Evolutionary conservation across 2,329 filamentous ascomycete species (phyloP).

Genomic region (Trichophaea hybrida): DNA sequence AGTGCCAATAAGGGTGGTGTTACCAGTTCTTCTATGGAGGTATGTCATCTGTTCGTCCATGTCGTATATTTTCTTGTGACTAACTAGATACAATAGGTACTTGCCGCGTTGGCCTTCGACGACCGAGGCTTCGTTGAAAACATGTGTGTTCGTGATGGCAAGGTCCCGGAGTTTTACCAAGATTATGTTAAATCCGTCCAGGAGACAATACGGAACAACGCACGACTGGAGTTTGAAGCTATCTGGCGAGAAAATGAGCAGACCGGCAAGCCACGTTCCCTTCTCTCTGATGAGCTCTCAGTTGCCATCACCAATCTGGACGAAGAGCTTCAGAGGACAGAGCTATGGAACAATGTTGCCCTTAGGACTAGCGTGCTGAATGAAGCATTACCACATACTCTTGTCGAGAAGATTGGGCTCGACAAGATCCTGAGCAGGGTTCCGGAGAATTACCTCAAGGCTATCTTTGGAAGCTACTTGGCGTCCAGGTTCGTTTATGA

Average conservation of each 20-base stretch:
- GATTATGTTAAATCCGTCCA: slow-evolving; percentile 87
- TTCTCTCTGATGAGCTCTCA: slow-evolving; percentile 83
- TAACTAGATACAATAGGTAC: slow-evolving; percentile 37
- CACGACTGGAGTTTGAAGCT: slow-evolving; percentile 86
- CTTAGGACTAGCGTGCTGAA: slow-evolving; percentile 64
- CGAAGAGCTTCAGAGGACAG: slow-evolving; percentile 85
- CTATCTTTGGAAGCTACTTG: slow-evolving; percentile 92
- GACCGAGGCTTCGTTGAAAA: slow-evolving; percentile 75
- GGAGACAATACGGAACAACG: slow-evolving; percentile 78
- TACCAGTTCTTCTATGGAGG: slow-evolving; percentile 85
- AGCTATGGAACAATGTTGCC: slow-evolving; percentile 71
- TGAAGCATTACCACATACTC: slow-evolving; percentile 71
- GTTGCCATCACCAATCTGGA: slow-evolving; percentile 90
- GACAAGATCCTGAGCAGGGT: slow-evolving; percentile 74
- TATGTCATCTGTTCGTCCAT: neutral
- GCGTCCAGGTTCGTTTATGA: slow-evolving; percentile 94
- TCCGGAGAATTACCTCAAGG: slow-evolving; percentile 77
- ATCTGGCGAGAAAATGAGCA: slow-evolving; percentile 90
- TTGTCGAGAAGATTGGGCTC: slow-evolving; percentile 80
- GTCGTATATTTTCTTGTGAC: neutral
- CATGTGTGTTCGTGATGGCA: slow-evolving; percentile 82
- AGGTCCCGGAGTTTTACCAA: slow-evolving; percentile 79
- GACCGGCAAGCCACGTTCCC: slow-evolving; percentile 63
- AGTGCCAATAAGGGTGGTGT: slow-evolving; percentile 98
- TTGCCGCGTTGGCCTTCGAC: slow-evolving; percentile 88